Evolutionary conservation across 257 asterid genomes (phyloP).

Genomic region (Striga asiatica): DNA sequence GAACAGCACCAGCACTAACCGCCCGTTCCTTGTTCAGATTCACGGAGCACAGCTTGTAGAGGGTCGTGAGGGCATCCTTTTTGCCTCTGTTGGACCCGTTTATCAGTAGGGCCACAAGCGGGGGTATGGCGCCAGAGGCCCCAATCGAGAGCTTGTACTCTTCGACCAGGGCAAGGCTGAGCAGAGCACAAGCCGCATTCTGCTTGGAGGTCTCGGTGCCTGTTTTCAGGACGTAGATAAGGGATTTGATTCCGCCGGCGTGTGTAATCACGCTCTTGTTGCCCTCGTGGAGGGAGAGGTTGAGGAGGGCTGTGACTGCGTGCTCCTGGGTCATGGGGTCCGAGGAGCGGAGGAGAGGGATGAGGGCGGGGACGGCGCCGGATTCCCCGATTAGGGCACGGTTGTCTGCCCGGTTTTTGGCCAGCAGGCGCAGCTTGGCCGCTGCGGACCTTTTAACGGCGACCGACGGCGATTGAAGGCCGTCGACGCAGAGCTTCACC

Average conservation of each 20-base stretch:
- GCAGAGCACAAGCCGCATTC: conserved; percentile 50
- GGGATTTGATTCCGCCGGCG: too few relatives aligned
- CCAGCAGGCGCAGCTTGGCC: neutral
- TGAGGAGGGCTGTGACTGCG: too few relatives aligned
- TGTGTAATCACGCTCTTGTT: too few relatives aligned
- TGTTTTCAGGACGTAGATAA: conserved; percentile 49
- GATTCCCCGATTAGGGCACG: neutral
- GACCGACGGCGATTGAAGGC: neutral
- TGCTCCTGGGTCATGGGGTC: neutral
- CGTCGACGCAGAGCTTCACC: neutral
- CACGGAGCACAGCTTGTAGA: conserved; percentile 50
- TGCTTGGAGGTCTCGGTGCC: conserved; percentile 60
- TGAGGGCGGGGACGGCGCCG: neutral
- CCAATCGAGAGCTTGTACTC: conserved; percentile 52
- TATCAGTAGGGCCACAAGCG: conserved; percentile 37
- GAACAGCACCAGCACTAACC: conserved; percentile 50
- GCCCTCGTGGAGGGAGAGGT: too few relatives aligned
- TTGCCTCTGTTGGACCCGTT: conserved; percentile 52
- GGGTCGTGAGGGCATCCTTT: conserved; percentile 54
- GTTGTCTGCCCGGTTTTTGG: neutral
- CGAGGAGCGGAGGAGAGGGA: neutral
- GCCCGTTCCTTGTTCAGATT: conserved; percentile 58
- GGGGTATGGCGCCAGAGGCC: conserved; percentile 64
- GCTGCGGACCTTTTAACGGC: neutral
- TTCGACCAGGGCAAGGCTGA: conserved; percentile 51